Evolutionary conservation across 257 asterid genomes (phyloP).

Genomic region (Scutellaria minor): DNA sequence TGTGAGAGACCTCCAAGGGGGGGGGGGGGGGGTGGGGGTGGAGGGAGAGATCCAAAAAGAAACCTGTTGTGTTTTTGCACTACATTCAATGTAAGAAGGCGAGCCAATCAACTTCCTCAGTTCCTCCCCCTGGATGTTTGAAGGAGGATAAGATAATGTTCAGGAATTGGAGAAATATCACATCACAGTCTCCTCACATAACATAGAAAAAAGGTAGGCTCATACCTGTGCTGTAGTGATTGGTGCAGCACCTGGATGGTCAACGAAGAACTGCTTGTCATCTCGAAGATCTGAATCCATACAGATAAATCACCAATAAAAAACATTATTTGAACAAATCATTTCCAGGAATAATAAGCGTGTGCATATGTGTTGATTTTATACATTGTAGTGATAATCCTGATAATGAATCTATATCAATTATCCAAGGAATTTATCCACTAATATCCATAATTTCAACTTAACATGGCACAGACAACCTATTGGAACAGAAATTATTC

Average conservation of each 20-base stretch:
- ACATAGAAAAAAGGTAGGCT: neutral
- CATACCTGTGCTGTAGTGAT: constrained; percentile 83
- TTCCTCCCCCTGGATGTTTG: constrained; percentile 67
- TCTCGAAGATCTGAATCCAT: constrained; percentile 84
- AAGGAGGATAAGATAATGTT: constrained; percentile 21
- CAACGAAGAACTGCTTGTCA: constrained; percentile 83
- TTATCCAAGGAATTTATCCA: constrained; percentile 14
- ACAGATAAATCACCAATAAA: constrained; percentile 11
- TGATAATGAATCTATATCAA: constrained; percentile 5
- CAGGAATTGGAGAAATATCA: constrained; percentile 28
- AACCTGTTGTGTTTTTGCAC: constrained; percentile 81
- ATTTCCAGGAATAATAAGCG: constrained; percentile 1
- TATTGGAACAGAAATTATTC: neutral
- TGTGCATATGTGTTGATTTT: neutral
- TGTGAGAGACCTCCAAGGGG: too few relatives aligned
- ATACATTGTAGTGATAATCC: neutral
- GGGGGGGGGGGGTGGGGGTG: neutral
- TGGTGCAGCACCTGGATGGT: constrained; percentile 96
- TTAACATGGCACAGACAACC: neutral
- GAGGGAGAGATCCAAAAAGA: neutral
- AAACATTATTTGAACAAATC: constrained; percentile 16
- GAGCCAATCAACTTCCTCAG: constrained; percentile 62
- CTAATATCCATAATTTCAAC: constrained; percentile 3
- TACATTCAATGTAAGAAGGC: constrained; percentile 74
- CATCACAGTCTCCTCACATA: neutral